Conservation (phyloP, 805 yeast species). For the Suhomyces xylopsoci region DNA sequence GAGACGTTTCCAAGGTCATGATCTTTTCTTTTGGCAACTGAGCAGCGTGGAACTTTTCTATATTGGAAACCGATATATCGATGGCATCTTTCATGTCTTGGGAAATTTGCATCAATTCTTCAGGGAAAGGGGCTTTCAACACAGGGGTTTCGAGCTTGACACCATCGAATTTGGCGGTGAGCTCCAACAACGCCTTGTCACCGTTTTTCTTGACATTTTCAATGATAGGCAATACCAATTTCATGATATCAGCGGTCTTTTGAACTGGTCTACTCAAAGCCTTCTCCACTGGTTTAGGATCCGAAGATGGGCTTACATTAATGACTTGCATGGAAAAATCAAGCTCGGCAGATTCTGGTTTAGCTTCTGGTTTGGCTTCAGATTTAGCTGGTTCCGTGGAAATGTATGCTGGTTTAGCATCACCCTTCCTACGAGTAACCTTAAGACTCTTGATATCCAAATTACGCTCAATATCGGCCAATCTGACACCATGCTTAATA, state of each 20-base stretch:
- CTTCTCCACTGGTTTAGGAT: slow-evolving; percentile 44
- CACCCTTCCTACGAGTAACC: slow-evolving; percentile 91
- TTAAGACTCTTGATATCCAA: slow-evolving; percentile 79
- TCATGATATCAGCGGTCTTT: slow-evolving; percentile 88
- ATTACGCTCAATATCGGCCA: slow-evolving; percentile 80
- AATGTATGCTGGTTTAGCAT: slow-evolving; percentile 82
- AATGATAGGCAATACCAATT: slow-evolving; percentile 86
- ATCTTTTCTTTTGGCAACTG: slow-evolving; percentile 72
- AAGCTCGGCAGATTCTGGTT: neutral
- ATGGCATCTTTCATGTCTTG: slow-evolving; percentile 78
- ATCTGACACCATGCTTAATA: slow-evolving; percentile 68
- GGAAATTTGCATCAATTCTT: slow-evolving; percentile 66
- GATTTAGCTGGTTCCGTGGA: slow-evolving; percentile 4
- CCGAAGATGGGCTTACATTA: slow-evolving; percentile 36
- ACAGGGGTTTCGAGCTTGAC: slow-evolving; percentile 72
- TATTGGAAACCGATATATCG: slow-evolving; percentile 86
- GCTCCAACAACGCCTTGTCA: slow-evolving; percentile 83
- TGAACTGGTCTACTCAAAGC: slow-evolving; percentile 94
- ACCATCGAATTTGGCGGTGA: slow-evolving; percentile 88
- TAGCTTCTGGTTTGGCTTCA: neutral
- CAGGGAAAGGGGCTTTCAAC: slow-evolving; percentile 82
- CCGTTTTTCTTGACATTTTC: slow-evolving; percentile 74
- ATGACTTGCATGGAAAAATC: slow-evolving; percentile 52
- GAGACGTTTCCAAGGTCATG: slow-evolving; percentile 83
- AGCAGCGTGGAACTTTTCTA: slow-evolving; percentile 89